A percentile compares a stretch with the other conserved stretches of the same genome.
phyloP scores from a whole-genome alignment of 495 filamentous ascomycete species.

The Letharia lupina region DNA sequence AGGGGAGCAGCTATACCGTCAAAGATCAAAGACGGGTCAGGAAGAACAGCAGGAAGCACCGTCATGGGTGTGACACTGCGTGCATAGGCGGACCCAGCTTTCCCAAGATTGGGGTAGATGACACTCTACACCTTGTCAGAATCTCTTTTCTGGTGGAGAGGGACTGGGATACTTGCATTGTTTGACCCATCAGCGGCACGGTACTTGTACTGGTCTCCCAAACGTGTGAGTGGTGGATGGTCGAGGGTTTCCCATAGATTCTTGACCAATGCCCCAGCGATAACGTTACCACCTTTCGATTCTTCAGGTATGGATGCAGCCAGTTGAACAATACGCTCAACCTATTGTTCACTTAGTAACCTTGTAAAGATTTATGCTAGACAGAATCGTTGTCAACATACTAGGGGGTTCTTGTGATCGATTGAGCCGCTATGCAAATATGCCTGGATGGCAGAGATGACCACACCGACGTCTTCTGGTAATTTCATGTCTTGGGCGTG shows the following conservation, averaged over 20 bases:
- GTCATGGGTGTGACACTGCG: slow-evolving; percentile 48
- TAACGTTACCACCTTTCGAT: background rate
- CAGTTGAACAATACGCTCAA: slow-evolving; percentile 4
- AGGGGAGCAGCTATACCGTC: slow-evolving; percentile 31
- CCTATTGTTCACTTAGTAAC: background rate
- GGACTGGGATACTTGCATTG: slow-evolving; percentile 30
- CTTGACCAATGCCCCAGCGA: background rate
- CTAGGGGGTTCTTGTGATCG: background rate
- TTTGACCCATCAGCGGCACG: slow-evolving; percentile 33
- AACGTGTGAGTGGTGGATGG: slow-evolving; percentile 49
- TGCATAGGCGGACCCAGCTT: slow-evolving; percentile 47
- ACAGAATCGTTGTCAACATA: background rate
- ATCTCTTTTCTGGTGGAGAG: slow-evolving; percentile 1
- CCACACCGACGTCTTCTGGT: background rate
- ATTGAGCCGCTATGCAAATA: background rate
- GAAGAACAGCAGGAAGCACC: slow-evolving; percentile 47
- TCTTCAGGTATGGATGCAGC: background rate
- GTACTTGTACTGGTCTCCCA: slow-evolving; percentile 28
- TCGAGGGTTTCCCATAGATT: slow-evolving; percentile 51
- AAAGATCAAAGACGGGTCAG: slow-evolving; percentile 61
- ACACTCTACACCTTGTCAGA: slow-evolving; percentile 31
- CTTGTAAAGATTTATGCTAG: too few species aligned
- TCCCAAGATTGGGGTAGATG: slow-evolving; percentile 48
- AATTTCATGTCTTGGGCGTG: background rate
- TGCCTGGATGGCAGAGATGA: background rate